Conservation (phyloP, 2,329 filamentous ascomycete species). For the Huntiella decipiens region DNA sequence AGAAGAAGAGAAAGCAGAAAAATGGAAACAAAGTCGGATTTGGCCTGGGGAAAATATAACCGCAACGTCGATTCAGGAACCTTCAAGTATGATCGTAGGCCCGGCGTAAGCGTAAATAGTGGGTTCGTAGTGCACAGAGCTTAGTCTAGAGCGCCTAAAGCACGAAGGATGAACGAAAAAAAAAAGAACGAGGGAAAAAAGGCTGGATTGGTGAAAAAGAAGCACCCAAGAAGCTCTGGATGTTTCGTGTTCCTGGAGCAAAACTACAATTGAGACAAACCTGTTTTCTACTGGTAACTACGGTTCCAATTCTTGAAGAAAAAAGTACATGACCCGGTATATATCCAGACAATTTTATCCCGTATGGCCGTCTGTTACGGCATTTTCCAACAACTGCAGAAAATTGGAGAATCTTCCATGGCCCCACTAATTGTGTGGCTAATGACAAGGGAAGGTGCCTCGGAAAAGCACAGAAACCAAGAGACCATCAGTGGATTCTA, state of each 20-base stretch:
- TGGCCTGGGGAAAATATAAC: conserved; percentile 1
- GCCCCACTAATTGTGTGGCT: conserved; percentile 1
- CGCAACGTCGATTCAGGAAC: no score
- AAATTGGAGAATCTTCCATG: conserved; percentile 14
- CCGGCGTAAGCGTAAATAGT: background rate
- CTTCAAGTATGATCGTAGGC: no score
- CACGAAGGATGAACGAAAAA: conserved; percentile 12
- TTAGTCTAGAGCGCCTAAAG: conserved; percentile 11
- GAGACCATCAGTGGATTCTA: no score
- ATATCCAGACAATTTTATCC: background rate
- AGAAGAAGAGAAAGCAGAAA: conserved; percentile 15
- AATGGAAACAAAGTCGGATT: conserved; percentile 1
- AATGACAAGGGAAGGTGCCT: no score
- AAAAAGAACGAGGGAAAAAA: conserved; percentile 10
- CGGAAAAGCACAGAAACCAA: no score
- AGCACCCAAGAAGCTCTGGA: conserved; percentile 2
- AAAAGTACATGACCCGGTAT: conserved; percentile 5
- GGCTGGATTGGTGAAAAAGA: conserved; percentile 8
- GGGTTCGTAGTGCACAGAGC: conserved; percentile 9
- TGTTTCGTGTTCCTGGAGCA: conserved; percentile 4
- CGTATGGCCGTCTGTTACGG: background rate
- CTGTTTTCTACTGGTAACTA: background rate
- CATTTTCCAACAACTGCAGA: conserved; percentile 2
- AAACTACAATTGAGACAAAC: background rate
- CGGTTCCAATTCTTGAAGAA: background rate